Conservation (phyloP, 495 filamentous ascomycete genomes). For the Penicillium taxi region DNA sequence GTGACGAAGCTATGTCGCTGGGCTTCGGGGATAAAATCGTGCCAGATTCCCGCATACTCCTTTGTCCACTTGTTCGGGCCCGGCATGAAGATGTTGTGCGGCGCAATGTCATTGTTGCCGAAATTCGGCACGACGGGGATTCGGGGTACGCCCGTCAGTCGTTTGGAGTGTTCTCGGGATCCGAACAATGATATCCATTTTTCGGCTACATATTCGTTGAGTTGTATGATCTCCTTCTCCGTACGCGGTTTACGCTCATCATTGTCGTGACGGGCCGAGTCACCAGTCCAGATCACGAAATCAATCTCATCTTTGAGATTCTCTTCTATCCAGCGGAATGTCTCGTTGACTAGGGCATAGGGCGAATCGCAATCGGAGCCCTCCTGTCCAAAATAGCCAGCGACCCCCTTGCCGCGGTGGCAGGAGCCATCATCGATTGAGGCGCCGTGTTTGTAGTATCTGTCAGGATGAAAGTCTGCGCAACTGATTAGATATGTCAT, state of each 20-base stretch:
- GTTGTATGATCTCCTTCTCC: constrained; percentile 59
- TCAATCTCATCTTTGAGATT: constrained; percentile 79
- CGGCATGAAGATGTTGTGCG: constrained; percentile 83
- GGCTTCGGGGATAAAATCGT: constrained; percentile 79
- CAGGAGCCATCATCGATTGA: constrained; percentile 61
- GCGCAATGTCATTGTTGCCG: constrained; percentile 96
- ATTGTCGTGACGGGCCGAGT: constrained; percentile 91
- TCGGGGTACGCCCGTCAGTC: constrained; percentile 36
- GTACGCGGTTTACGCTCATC: constrained; percentile 77
- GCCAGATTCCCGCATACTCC: constrained; percentile 67
- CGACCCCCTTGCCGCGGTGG: constrained; percentile 67
- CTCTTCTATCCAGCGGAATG: constrained; percentile 83
- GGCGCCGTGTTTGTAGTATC: constrained; percentile 69
- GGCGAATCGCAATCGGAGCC: constrained; percentile 86
- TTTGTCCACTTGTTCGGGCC: constrained; percentile 83
- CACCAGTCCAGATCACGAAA: constrained; percentile 96
- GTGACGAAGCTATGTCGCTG: constrained; percentile 87
- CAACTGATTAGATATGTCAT: not conserved
- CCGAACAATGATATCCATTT: constrained; percentile 72
- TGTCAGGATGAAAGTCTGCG: constrained; percentile 86
- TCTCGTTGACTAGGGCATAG: constrained; percentile 70
- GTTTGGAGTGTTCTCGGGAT: constrained; percentile 33
- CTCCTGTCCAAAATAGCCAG: constrained; percentile 76
- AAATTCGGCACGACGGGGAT: constrained; percentile 83
- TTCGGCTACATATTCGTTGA: constrained; percentile 66